Conservation (phyloP, 1,139 yeast genomes). For the Pichia norvegensis region DNA sequence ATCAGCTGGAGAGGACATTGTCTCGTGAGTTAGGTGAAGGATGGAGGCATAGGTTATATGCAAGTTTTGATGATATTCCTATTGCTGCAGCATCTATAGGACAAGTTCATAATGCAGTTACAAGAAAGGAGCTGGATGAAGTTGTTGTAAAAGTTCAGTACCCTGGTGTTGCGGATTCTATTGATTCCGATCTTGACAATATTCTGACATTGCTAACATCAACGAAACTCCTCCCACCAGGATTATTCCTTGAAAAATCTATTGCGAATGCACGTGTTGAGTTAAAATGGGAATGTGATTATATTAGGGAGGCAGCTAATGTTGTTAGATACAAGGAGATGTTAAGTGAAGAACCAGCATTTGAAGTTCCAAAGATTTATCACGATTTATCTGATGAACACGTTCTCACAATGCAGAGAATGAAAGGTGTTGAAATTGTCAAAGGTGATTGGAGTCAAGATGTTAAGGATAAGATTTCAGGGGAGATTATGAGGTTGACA, state of each 20-base stretch:
- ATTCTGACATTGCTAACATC: slow-evolving; percentile 76
- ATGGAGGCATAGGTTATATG: slow-evolving; percentile 67
- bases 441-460: slow-evolving; percentile 72
- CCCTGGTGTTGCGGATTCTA: slow-evolving; percentile 94
- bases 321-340: slow-evolving; percentile 60
- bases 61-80: slow-evolving; percentile 78
- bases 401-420: slow-evolving; percentile 82
- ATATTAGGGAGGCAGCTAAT: slow-evolving; percentile 80
- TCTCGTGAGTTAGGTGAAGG: slow-evolving; percentile 61
- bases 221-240: slow-evolving; percentile 80
- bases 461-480: slow-evolving; percentile 72
- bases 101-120: slow-evolving; percentile 83
- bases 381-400: slow-evolving; percentile 73
- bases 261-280: slow-evolving; percentile 90
- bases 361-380: slow-evolving; percentile 74
- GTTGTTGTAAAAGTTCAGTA: slow-evolving; percentile 97
- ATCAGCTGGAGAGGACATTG: slow-evolving; percentile 78
- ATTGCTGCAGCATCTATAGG: slow-evolving; percentile 98
- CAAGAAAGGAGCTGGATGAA: slow-evolving; percentile 39
- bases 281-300: slow-evolving; percentile 96
- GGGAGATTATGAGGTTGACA: slow-evolving; percentile 80
- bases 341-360: slow-evolving; percentile 57
- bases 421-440: slow-evolving; percentile 77
- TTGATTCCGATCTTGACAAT: slow-evolving; percentile 89
- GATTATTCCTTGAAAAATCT: slow-evolving; percentile 84